Base-by-base conservation (phyloP, 2,329 filamentous ascomycete genomes). In the Camillea tinctor region DNA sequence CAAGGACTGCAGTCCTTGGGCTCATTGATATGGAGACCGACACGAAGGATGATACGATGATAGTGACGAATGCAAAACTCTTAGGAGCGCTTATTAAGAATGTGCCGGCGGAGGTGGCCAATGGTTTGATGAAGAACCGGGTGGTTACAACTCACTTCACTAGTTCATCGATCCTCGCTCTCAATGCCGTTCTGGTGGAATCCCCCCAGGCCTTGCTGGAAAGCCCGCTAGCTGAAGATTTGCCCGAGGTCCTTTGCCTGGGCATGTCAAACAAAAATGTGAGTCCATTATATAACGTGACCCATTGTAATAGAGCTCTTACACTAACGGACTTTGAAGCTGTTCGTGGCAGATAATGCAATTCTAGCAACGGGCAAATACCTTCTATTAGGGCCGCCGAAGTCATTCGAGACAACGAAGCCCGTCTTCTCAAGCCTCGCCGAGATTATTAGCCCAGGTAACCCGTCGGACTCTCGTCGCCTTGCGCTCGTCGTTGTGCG, bases 281-380 rank as follows among this genome's bases (percentile, higher is more conserved):
- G 80, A 84, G 87, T 81, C 56, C 60, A 23, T 52, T 50, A 60
- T 56, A 52, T 17, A 52, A 54, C 13, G 26, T 50, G 2, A 52
- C 62, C 74, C 66, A 72, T 60, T 11, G 17, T 19, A 6, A 49
- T 24, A n/a, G 13, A n/a, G 40, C 7, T 15, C 49, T 57, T 48
- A 22, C 60, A 55, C 20, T 58, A 50, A 66, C 21, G 59, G 1
- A n/a, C 20, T 1, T 8, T 30, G 8, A 68, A 93, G 87, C 83
- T 88, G n/a, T 92, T 90, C 73, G 88, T 98, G 61, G 87, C 91
- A 54, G 92, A 97, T 72, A 97, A 97, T 73, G 89, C 86, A 68
- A 91, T 97, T 61, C 82, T 97, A 30, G 94, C 94, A 44, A 89
- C 93, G 20, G 95, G 94, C 68, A 98, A 98, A 75, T 96, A 92